These are phyloP conservation scores for Paecilomyces fulvus DNA, from an alignment of 2,329 filamentous ascomycete genomes.

Conservation along the genomic window DNA sequence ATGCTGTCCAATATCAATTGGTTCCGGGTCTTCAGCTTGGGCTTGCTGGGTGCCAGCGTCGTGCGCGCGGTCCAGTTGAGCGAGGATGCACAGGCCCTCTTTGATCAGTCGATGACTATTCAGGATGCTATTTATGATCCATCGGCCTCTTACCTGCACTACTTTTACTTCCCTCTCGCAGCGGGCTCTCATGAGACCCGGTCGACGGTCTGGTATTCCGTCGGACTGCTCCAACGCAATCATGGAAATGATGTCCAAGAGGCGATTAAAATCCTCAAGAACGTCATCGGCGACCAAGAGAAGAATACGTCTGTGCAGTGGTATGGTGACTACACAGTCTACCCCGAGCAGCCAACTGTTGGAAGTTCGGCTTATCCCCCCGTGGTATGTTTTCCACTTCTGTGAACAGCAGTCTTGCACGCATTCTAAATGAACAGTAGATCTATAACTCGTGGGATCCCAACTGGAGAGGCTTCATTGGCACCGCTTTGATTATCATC, in stretches of 20 bases:
- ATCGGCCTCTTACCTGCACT: constrained; percentile 43
- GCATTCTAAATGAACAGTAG: too few species aligned
- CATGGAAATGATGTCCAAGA: constrained; percentile 40
- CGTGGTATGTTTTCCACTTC: constrained; percentile 3
- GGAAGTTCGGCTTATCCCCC: constrained; percentile 44
- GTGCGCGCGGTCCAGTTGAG: constrained; percentile 2
- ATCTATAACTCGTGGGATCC: constrained; percentile 50
- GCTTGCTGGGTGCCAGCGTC: constrained; percentile 2
- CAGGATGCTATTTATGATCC: constrained; percentile 50
- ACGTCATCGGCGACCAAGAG: constrained; percentile 46
- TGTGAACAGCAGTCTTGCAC: too few species aligned
- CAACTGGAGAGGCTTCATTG: constrained; percentile 57
- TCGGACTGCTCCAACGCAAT: constrained; percentile 50
- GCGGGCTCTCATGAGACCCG: constrained; percentile 49
- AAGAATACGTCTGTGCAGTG: constrained; percentile 47
- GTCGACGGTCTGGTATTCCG: constrained; percentile 51
- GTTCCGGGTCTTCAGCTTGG: not conserved
- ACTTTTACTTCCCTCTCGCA: constrained; percentile 29
- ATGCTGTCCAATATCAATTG: not conserved
- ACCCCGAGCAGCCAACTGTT: constrained; percentile 44
- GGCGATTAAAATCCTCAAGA: constrained; percentile 47
- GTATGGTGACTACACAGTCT: constrained; percentile 34
- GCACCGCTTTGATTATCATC: constrained; percentile 50
- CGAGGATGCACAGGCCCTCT: constrained; percentile 28
- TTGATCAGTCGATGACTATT: constrained; percentile 47